Evolutionary conservation across 768 basidiomycete genomes (phyloP).

Genomic region (Naganishia onofrii): DNA sequence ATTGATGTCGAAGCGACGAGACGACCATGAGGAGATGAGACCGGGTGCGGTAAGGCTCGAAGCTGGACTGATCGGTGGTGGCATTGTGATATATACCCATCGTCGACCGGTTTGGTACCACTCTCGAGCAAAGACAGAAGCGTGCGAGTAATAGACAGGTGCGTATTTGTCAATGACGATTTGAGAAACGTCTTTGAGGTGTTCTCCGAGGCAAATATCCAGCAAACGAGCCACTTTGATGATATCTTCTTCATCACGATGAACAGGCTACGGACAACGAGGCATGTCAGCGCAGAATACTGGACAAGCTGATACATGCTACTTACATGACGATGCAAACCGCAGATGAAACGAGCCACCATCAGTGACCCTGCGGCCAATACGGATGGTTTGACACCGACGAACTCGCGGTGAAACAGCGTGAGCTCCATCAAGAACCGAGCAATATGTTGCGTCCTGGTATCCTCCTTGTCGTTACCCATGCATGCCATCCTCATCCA

Average conservation of each 20-base stretch:
- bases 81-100: slow-evolving; percentile 43
- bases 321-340: slow-evolving; percentile 65
- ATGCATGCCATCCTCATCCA: slow-evolving; percentile 71
- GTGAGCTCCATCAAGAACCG: slow-evolving; percentile 99
- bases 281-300: neutral
- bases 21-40: slow-evolving; percentile 47
- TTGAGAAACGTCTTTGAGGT: slow-evolving; percentile 89
- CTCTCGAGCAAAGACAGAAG: slow-evolving; percentile 87
- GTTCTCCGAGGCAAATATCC: slow-evolving; percentile 78
- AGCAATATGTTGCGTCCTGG: slow-evolving; percentile 89
- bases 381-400: slow-evolving; percentile 76
- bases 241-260: slow-evolving; percentile 70
- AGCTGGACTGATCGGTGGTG: slow-evolving; percentile 43
- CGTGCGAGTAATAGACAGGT: slow-evolving; percentile 92
- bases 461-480: slow-evolving; percentile 67
- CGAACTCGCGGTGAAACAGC: slow-evolving; percentile 92
- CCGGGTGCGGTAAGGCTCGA: slow-evolving; percentile 41
- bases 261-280: slow-evolving; percentile 5
- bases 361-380: slow-evolving; percentile 87
- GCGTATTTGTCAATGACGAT: slow-evolving; percentile 98
- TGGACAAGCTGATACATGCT: neutral
- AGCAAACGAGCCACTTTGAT: slow-evolving; percentile 79
- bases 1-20: slow-evolving; percentile 43
- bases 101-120: slow-evolving; percentile 78
- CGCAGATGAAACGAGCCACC: slow-evolving; percentile 82